Percentiles rank a stretch among this genome's conserved stretches.
Conservation (phyloP, 805 yeast genomes). For the Wickerhamiella occidentalis region DNA sequence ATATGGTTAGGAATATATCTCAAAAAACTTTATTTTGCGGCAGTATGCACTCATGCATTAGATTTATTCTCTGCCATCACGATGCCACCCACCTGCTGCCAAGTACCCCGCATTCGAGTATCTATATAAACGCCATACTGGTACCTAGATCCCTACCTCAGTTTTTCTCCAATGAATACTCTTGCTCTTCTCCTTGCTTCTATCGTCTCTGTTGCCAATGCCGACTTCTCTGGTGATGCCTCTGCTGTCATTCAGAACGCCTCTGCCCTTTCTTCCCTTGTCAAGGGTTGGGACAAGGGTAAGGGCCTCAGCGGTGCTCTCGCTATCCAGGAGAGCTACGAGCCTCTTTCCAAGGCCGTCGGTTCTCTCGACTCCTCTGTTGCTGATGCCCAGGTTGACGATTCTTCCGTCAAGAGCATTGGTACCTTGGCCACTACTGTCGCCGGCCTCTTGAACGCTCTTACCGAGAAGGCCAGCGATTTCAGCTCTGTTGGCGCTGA, state of each 20-base stretch:
- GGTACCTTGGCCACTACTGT: slow-evolving; percentile 13
- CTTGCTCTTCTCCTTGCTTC: slow-evolving; percentile 17
- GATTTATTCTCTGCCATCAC: not conserved
- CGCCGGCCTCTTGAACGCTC: slow-evolving; percentile 15
- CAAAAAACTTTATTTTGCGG: too few relatives aligned
- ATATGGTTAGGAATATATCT: too few relatives aligned
- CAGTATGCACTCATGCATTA: too few relatives aligned
- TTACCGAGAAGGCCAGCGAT: slow-evolving; percentile 20
- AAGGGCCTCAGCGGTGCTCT: slow-evolving; percentile 22
- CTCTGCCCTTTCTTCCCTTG: slow-evolving; percentile 12
- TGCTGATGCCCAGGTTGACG: slow-evolving; percentile 13
- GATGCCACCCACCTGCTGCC: not conserved
- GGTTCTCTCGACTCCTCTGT: slow-evolving; percentile 11
- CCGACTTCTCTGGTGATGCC: slow-evolving; percentile 13
- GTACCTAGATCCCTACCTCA: not conserved
- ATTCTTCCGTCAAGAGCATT: slow-evolving; percentile 12
- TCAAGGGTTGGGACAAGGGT: slow-evolving; percentile 15
- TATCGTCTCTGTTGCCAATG: slow-evolving; percentile 14
- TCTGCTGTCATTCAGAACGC: slow-evolving; percentile 31
- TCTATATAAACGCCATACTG: not conserved
- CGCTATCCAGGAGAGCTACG: slow-evolving; percentile 19
- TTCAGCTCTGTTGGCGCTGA: slow-evolving; percentile 19
- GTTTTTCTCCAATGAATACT: not conserved
- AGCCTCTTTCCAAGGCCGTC: slow-evolving; percentile 15
- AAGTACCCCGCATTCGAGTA: not conserved